Base-by-base conservation (phyloP, 2,329 filamentous ascomycete species). In the Colletotrichum salicis region DNA sequence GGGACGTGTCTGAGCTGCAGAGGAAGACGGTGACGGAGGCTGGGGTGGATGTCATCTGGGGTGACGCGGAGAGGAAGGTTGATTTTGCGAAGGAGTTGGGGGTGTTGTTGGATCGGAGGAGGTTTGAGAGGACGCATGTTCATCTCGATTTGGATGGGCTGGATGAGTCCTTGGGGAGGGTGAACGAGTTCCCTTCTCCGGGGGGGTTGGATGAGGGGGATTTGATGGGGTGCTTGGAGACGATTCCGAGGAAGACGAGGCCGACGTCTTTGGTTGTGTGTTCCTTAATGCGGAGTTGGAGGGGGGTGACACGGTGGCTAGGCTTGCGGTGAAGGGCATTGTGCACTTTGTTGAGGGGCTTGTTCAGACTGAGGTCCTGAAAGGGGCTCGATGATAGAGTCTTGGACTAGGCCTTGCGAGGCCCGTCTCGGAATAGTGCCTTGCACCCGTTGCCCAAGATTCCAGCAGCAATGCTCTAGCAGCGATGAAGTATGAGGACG, bases 31-130 rank as follows among this genome's bases (percentile, higher is more conserved):
- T 65, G 8, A 1, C 7, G 7, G 54, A 58, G 3, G 37, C 63
- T 13, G 63, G 63, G 12, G 54, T 66, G 22, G 54, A 66, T 37
- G 63, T 66, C 1, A 58, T 66, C 29, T 66, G 63, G 37, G 54
- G 63, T 3, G 69, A 73, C 10, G 24, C 41, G 0, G 27, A 58
- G 13, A 70, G 60, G 1, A 65, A 71, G 13, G 64, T 75, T 6
- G 72, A 73, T 11, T 66, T 66, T 51, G 41, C 51, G 8, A 66
- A n/a, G 7, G 54, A 59, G 22, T 35, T 66, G 11, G 37, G 55
- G 1, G 6, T 22, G 11, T 13, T 58, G 24, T n/a, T 66, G 29
- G 22, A 22, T 2, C 64, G 22, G 19, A 66, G 35, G 29, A 0
- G 1, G 8, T 59, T 66, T 2, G 10, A 1, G n/a, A 66, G 13